A percentile compares a stretch with the other conserved stretches of the same genome.
Evolutionary conservation across 371 early-diverging fungal genomes (phyloP).

Genomic region (Chytridium lagenaria): DNA sequence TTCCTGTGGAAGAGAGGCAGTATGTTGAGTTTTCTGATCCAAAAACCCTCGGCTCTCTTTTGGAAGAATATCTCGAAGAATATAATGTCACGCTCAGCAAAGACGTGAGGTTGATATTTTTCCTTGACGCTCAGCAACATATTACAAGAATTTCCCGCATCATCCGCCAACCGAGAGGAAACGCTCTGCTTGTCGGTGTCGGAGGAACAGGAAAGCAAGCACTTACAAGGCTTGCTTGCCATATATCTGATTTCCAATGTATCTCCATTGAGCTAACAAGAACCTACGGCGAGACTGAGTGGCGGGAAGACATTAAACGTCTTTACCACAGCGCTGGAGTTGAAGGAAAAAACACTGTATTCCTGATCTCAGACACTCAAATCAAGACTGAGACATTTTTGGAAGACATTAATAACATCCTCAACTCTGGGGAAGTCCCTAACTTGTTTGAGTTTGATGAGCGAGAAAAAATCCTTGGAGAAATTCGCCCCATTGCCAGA

Average conservation of each 20-base stretch:
- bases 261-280: conserved; percentile 55
- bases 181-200: conserved; percentile 57
- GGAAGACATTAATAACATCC: conserved; percentile 57
- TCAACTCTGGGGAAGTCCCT: conserved; percentile 59
- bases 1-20: conserved; percentile 51
- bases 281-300: conserved; percentile 56
- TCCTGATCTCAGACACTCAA: conserved; percentile 58
- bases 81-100: conserved; percentile 54
- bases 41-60: conserved; percentile 39
- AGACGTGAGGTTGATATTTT: conserved; percentile 52
- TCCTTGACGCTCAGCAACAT: conserved; percentile 55
- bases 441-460: conserved; percentile 57
- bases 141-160: conserved; percentile 55
- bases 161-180: conserved; percentile 57
- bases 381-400: conserved; percentile 54
- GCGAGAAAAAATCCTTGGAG: conserved; percentile 56
- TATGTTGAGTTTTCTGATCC: conserved; percentile 51
- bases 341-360: conserved; percentile 56
- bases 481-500: conserved; percentile 46
- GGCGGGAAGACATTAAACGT: conserved; percentile 56
- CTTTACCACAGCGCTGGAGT: conserved; percentile 54
- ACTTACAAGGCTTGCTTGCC: conserved; percentile 54
- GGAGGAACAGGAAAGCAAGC: conserved; percentile 61
- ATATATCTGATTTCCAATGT: conserved; percentile 53
- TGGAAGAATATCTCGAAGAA: conserved; percentile 58